Conservation (phyloP, 2,329 filamentous ascomycete species). For the Colletotrichum endophyticum region DNA sequence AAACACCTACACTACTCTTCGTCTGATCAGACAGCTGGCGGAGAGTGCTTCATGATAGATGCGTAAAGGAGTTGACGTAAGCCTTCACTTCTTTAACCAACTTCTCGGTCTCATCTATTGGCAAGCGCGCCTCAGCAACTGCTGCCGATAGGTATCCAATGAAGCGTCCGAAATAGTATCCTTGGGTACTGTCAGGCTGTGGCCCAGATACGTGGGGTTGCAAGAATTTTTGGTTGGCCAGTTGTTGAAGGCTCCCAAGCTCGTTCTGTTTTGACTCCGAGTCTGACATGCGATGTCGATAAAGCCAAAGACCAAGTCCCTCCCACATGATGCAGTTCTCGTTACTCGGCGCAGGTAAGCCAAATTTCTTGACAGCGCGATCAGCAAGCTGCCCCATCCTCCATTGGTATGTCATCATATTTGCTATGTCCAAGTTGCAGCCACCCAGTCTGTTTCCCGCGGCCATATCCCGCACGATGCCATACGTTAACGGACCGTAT, state of each 20-base stretch:
- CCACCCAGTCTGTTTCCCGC: neutral
- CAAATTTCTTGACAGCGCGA: neutral
- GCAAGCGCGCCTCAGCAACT: neutral
- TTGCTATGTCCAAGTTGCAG: neutral
- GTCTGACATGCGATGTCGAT: neutral
- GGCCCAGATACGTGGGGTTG: neutral
- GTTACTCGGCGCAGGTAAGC: neutral
- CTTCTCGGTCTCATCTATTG: neutral
- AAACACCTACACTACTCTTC: rapidly evolving
- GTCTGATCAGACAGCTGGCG: neutral
- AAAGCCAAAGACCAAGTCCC: neutral
- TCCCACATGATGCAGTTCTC: neutral
- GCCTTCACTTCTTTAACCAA: neutral
- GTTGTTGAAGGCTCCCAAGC: neutral
- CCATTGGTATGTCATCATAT: neutral
- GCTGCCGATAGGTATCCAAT: neutral
- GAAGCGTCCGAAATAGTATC: neutral
- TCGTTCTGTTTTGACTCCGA: neutral
- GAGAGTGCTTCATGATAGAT: neutral
- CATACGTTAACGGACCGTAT: neutral
- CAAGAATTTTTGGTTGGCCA: neutral
- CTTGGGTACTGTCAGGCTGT: neutral
- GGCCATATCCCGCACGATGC: neutral
- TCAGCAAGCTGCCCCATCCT: neutral
- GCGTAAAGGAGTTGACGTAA: neutral